Conservation (phyloP, 225 moss, liverwort and hornwort genomes). For the Antitrichia curtipendula region DNA sequence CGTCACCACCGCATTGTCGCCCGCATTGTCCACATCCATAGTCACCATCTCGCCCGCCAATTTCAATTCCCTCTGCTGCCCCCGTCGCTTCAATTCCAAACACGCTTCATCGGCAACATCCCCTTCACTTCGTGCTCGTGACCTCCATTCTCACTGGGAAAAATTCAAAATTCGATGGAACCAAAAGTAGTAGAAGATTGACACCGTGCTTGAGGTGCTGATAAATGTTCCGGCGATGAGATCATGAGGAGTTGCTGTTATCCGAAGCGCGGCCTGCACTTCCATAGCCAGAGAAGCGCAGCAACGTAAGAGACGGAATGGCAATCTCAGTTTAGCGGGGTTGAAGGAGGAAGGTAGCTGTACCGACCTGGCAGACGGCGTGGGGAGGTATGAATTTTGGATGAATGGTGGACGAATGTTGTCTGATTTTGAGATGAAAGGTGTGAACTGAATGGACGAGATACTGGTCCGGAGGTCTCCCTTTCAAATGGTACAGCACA, state of each 20-base stretch:
- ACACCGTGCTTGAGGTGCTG: neutral
- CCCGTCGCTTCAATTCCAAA: neutral
- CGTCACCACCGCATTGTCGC: conserved; percentile 16
- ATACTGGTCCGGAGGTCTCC: neutral
- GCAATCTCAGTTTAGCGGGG: neutral
- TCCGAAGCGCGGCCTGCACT: neutral
- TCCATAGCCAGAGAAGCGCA: conserved; percentile 11
- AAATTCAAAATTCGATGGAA: neutral
- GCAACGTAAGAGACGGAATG: neutral
- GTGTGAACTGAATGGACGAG: neutral
- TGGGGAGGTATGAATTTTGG: neutral
- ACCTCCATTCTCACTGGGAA: neutral
- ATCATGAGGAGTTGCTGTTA: neutral
- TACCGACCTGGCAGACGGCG: neutral
- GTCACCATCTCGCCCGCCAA: conserved; percentile 26
- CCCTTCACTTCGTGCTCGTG: neutral
- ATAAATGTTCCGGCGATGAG: neutral
- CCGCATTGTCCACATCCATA: conserved; percentile 55
- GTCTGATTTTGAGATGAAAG: neutral
- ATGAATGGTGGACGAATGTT: neutral
- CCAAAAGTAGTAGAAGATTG: neutral
- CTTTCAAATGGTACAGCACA: neutral
- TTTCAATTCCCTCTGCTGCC: neutral
- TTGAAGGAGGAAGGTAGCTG: neutral
- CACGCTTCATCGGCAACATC: neutral